Conservation (phyloP, 331 rosid genomes). For the Spiraea crenata region DNA sequence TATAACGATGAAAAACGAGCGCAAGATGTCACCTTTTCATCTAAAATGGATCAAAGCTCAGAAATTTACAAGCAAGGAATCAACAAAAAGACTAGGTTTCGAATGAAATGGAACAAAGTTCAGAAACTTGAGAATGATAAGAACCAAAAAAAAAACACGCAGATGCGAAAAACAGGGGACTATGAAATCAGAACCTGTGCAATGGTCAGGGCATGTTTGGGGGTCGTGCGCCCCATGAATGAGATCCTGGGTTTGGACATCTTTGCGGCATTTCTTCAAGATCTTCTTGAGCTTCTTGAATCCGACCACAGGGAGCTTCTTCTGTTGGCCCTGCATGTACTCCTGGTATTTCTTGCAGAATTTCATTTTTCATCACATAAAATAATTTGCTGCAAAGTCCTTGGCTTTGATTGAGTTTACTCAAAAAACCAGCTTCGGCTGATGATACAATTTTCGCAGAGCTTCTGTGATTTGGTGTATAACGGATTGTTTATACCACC, state of each 20-base stretch:
- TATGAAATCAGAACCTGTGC: conserved; percentile 48
- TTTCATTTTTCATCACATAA: conserved; percentile 50
- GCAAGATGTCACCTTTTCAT: not conserved
- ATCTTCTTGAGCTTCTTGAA: conserved; percentile 90
- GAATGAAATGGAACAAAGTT: not conserved
- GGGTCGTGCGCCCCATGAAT: conserved; percentile 23
- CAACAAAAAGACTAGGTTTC: not conserved
- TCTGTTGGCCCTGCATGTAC: conserved; percentile 72
- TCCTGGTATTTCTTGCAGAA: conserved; percentile 87
- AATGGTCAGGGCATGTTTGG: conserved; percentile 62
- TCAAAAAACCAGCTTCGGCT: not conserved
- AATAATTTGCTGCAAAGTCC: not conserved
- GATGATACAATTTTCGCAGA: too few species aligned
- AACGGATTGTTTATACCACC: not conserved
- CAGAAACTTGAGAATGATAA: not conserved
- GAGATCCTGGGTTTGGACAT: conserved; percentile 36
- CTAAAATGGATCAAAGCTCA: not conserved
- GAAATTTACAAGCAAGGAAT: not conserved
- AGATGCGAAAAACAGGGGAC: not conserved
- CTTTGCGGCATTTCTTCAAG: conserved; percentile 62
- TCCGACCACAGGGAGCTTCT: conserved; percentile 71
- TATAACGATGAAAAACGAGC: not conserved
- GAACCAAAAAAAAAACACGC: not conserved
- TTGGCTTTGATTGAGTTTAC: not conserved
- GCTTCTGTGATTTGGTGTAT: not conserved